Evolutionary conservation across 2,329 filamentous ascomycete genomes (phyloP).

Genomic region (Magnaporthiopsis rhizophila): DNA sequence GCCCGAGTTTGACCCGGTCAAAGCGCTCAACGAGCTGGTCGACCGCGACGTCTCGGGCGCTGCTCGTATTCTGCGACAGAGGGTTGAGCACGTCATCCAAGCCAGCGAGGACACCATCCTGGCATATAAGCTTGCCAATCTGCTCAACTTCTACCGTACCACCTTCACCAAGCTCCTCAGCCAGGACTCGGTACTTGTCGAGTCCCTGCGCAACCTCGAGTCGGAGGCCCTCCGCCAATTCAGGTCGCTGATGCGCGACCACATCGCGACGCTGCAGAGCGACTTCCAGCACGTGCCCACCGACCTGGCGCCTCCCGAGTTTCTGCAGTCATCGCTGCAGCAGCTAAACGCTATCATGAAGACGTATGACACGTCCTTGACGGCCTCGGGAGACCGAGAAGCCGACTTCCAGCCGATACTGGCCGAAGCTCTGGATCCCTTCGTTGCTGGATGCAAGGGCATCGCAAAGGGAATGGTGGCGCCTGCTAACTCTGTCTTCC

Average conservation of each 20-base stretch:
- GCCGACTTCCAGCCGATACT: slow-evolving; percentile 69
- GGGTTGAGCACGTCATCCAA: slow-evolving; percentile 86
- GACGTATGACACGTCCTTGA: slow-evolving; percentile 77
- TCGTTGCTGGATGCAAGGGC: slow-evolving; percentile 65
- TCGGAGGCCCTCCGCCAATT: slow-evolving; percentile 76
- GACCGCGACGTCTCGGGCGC: slow-evolving; percentile 79
- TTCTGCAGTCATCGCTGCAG: slow-evolving; percentile 72
- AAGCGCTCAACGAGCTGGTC: slow-evolving; percentile 77
- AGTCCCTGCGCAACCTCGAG: slow-evolving; percentile 61
- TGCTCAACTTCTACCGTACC: slow-evolving; percentile 79
- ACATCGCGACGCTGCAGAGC: slow-evolving; percentile 64
- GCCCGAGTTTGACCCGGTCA: slow-evolving; percentile 66
- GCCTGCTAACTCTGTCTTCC: slow-evolving; percentile 59
- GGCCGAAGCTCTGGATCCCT: slow-evolving; percentile 76
- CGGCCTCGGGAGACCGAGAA: slow-evolving; percentile 48
- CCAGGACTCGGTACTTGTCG: slow-evolving; percentile 57
- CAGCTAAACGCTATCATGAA: slow-evolving; percentile 73
- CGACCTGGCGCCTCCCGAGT: slow-evolving; percentile 72
- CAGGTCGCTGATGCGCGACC: slow-evolving; percentile 70
- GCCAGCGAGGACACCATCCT: slow-evolving; percentile 84
- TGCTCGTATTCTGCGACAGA: slow-evolving; percentile 74
- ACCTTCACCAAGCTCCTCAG: slow-evolving; percentile 80
- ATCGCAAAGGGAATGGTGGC: slow-evolving; percentile 53
- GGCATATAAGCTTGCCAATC: slow-evolving; percentile 82
- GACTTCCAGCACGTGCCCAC: slow-evolving; percentile 61